These are phyloP conservation scores for Volvariella surrecta DNA, from an alignment of 1,284 basidiomycete genomes.

Conservation along the genomic window DNA sequence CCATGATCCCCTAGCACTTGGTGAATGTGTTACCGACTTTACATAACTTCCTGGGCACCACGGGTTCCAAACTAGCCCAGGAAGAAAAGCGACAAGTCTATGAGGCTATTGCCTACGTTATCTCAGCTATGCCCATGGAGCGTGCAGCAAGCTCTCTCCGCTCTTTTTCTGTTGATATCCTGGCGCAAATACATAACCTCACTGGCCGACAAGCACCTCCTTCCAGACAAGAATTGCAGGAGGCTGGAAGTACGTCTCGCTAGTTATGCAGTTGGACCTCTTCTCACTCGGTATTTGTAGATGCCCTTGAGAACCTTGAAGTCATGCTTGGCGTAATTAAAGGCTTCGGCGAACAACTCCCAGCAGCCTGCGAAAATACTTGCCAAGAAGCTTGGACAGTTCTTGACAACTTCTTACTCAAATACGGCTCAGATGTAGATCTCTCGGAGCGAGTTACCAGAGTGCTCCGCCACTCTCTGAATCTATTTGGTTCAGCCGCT, in stretches of 20 bases:
- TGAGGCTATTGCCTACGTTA: slow-evolving; percentile 93
- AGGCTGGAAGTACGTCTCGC: slow-evolving; percentile 49
- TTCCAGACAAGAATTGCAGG: slow-evolving; percentile 56
- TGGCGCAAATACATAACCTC: slow-evolving; percentile 61
- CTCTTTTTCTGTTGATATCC: slow-evolving; percentile 74
- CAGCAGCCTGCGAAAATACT: slow-evolving; percentile 71
- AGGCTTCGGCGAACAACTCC: slow-evolving; percentile 76
- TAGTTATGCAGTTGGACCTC: slow-evolving; percentile 6
- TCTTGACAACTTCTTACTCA: slow-evolving; percentile 73
- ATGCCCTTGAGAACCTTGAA: slow-evolving; percentile 85
- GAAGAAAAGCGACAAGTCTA: slow-evolving; percentile 90
- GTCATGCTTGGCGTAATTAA: slow-evolving; percentile 78
- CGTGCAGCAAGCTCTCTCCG: slow-evolving; percentile 78
- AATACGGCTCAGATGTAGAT: slow-evolving; percentile 74
- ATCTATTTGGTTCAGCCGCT: slow-evolving; percentile 70
- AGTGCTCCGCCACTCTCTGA: slow-evolving; percentile 79
- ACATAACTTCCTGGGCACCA: slow-evolving; percentile 79
- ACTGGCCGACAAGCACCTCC: slow-evolving; percentile 38
- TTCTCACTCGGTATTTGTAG: slow-evolving; percentile 28
- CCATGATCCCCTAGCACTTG: slow-evolving; percentile 53
- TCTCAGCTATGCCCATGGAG: slow-evolving; percentile 85
- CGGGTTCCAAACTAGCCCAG: slow-evolving; percentile 72
- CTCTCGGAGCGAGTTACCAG: slow-evolving; percentile 83
- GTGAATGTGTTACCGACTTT: slow-evolving; percentile 89
- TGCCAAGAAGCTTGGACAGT: slow-evolving; percentile 79